Percentiles rank a stretch among this genome's conserved stretches.
Conservation (phyloP, 2,329 filamentous ascomycete species). For the Cladosporium velox region DNA sequence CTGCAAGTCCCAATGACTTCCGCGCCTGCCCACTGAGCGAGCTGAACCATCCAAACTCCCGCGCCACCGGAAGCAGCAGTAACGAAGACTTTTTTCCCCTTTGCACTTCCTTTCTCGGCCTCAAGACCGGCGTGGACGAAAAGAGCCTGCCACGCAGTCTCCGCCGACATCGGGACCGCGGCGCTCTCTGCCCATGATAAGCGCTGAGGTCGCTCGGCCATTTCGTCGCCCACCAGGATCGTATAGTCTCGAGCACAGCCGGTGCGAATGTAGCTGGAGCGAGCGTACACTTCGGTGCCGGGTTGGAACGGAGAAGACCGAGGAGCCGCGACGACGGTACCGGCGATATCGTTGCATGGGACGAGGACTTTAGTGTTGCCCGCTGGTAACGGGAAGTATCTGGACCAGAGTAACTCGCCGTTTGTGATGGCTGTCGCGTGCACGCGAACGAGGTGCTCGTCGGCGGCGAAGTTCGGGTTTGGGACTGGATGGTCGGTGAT, state of each 20-base stretch:
- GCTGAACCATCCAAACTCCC: neutral
- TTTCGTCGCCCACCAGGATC: neutral
- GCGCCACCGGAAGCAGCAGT: neutral
- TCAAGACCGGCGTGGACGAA: neutral
- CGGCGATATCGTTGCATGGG: neutral
- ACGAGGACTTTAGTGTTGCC: neutral
- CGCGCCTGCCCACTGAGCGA: neutral
- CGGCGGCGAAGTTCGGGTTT: neutral
- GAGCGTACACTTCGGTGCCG: neutral
- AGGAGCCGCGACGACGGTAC: neutral
- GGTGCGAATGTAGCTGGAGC: neutral
- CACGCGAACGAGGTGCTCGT: slow-evolving; percentile 2
- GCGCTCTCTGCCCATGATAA: neutral
- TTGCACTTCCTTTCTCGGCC: neutral
- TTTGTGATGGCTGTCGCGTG: neutral
- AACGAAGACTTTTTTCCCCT: neutral
- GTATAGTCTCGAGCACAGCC: neutral
- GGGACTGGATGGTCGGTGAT: neutral
- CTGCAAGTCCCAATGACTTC: neutral
- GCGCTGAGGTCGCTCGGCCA: neutral
- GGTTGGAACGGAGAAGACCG: neutral
- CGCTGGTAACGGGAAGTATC: neutral
- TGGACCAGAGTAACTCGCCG: slow-evolving; percentile 1
- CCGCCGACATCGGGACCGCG: neutral
- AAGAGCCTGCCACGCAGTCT: slow-evolving; percentile 5